phyloP scores from a whole-genome alignment of 208 protist genomes.

The Trypanosoma congolense region DNA sequence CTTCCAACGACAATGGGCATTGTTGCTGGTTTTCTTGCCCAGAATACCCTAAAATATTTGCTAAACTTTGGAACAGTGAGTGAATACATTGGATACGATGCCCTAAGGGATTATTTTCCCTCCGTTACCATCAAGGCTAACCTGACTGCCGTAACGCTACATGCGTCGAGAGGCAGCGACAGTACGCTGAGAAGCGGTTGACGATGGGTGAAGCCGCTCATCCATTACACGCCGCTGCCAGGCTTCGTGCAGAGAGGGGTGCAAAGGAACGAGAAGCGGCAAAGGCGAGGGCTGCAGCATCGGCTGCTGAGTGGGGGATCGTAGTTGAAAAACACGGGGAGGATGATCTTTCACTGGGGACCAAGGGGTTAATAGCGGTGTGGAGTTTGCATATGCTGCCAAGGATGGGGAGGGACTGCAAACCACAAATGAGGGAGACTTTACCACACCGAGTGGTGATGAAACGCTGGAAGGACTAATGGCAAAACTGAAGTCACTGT shows the following conservation, averaged over 20 bases:
- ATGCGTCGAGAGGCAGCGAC: slow-evolving; percentile 69
- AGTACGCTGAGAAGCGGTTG: slow-evolving; percentile 41
- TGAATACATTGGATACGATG: slow-evolving; percentile 94
- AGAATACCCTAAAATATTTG: slow-evolving; percentile 95
- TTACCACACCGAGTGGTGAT: slow-evolving; percentile 8
- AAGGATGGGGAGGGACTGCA: slow-evolving; percentile 2
- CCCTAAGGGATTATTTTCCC: slow-evolving; percentile 94
- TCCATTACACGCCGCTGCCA: slow-evolving; percentile 46
- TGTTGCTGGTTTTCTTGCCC: slow-evolving; percentile 92
- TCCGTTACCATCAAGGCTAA: slow-evolving; percentile 89
- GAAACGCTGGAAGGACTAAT: slow-evolving; percentile 58
- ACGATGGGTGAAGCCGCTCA: slow-evolving; percentile 40
- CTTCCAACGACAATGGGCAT: slow-evolving; percentile 97
- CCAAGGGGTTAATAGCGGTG: slow-evolving; percentile 3
- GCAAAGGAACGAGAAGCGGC: slow-evolving; percentile 31
- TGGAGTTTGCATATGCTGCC: slow-evolving; percentile 39
- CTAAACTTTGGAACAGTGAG: slow-evolving; percentile 91
- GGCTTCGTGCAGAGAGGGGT: slow-evolving; percentile 38
- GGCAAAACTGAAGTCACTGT: slow-evolving; percentile 59
- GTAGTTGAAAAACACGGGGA: slow-evolving; percentile 41
- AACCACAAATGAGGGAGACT: slow-evolving; percentile 22
- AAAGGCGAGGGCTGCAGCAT: slow-evolving; percentile 39
- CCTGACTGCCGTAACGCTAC: slow-evolving; percentile 72
- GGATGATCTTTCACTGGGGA: slow-evolving; percentile 12
- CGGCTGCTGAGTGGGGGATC: slow-evolving; percentile 80